Percentiles rank a stretch among this genome's conserved stretches.
phyloP scores from a whole-genome alignment of 768 basidiomycete genomes.

The Suillus weaverae region DNA sequence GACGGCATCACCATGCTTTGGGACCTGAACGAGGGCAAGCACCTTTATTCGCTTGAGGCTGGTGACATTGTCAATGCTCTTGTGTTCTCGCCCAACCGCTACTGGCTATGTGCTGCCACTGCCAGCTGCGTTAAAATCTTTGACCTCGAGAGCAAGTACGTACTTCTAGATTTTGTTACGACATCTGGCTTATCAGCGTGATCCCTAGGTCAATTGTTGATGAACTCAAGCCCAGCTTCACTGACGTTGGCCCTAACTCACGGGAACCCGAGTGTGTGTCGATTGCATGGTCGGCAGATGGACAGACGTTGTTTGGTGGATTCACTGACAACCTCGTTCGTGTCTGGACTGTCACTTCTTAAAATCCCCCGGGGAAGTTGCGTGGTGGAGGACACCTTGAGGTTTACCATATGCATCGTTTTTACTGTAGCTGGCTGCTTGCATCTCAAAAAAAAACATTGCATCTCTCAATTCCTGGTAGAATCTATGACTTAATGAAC shows the following conservation, averaged over 20 bases:
- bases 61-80: constrained; percentile 98
- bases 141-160: constrained; percentile 98
- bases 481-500: not conserved
- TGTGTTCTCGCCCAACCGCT: constrained; percentile 99
- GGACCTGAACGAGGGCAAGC: constrained; percentile 99
- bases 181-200: constrained; percentile 4
- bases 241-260: constrained; percentile 67
- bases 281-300: constrained; percentile 98
- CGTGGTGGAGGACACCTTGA: constrained; percentile 15
- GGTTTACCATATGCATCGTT: constrained; percentile 23
- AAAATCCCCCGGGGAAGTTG: constrained; percentile 27
- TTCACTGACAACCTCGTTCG: constrained; percentile 95
- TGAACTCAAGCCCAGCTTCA: constrained; percentile 95
- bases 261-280: constrained; percentile 92
- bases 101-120: constrained; percentile 99
- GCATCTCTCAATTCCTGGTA: constrained; percentile 14
- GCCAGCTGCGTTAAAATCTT: constrained; percentile 98
- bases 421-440: constrained; percentile 24
- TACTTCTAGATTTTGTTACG: constrained; percentile 20
- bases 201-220: constrained; percentile 86
- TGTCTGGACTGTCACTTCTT: constrained; percentile 81
- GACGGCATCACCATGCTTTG: constrained; percentile 99
- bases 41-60: constrained; percentile 99
- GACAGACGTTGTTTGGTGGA: constrained; percentile 95
- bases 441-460: constrained; percentile 21